Evolutionary conservation across 2,329 filamentous ascomycete species (phyloP).

Genomic region (Colletotrichum noveboracense): DNA sequence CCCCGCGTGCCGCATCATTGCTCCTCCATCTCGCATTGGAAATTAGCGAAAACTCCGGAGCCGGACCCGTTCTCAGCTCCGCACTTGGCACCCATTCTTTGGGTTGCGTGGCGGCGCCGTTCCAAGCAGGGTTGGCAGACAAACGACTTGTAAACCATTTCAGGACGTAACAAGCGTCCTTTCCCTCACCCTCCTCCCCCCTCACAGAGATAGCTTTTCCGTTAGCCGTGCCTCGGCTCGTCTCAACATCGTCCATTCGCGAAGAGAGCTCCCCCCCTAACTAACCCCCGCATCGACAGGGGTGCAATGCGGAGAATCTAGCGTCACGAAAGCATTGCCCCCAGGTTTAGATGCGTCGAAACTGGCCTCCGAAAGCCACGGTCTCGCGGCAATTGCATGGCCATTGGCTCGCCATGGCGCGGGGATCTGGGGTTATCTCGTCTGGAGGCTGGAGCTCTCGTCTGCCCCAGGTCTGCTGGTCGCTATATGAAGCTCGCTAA

Average conservation of each 20-base stretch:
- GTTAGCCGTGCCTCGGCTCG: constrained; percentile 1
- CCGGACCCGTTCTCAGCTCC: not conserved
- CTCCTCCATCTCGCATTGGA: not conserved
- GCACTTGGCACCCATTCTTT: not conserved
- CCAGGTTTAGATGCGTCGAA: constrained; percentile 3
- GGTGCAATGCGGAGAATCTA: constrained; percentile 8
- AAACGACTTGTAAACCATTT: constrained; percentile 15
- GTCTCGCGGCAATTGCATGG: not conserved
- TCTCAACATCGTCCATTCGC: not conserved
- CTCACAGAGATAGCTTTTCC: not conserved
- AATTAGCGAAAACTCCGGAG: not conserved
- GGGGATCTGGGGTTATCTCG: not conserved
- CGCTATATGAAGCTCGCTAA: not conserved
- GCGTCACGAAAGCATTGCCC: constrained; percentile 2
- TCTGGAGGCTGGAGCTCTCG: not conserved
- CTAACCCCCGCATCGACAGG: constrained; percentile 16
- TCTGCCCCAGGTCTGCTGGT: not conserved
- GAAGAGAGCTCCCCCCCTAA: not conserved
- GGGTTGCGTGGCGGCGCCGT: not conserved
- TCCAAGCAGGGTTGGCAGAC: not conserved
- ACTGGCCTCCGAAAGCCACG: not conserved
- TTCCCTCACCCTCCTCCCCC: not conserved
- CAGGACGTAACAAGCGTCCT: not conserved
- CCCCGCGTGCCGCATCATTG: not conserved
- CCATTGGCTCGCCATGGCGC: not conserved